Evolutionary conservation across 2,329 filamentous ascomycete genomes (phyloP), one percentile per base, ranked within the genome.

Genomic region (Fusarium sp.): DNA sequence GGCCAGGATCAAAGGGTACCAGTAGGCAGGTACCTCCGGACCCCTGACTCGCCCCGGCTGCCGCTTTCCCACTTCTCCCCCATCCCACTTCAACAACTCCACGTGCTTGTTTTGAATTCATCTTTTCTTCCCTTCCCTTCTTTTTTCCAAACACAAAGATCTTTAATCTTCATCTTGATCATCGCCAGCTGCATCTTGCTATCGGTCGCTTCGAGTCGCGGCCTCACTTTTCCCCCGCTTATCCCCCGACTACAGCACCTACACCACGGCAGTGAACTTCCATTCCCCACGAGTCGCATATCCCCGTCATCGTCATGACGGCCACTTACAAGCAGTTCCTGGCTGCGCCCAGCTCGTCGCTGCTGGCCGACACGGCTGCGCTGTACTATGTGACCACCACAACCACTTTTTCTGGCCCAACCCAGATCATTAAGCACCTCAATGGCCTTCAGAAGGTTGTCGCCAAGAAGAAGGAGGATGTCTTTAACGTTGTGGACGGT

Each of bases 381-480:
- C 85, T 95, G 76, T 91, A 96, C 87, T 99, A 98, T 86, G 92
- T 98, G 82, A 95, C 95, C 65, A 98, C 96, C 9, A 92, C 95
- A 14, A 95, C 92, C 37, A 90, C 90, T 73, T 87, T 97, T 80
- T 87, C 88, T 71, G 91, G 94, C 76, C 84, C 93, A 56, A 88
- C 91, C 61, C 90, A 94, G 56, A 95, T 99, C 82, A 86, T 96
- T 84, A 95, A 94, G 85, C 95, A 98, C 84, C 85, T 98, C 72
- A 87, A 86, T 78, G 88, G 88, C 40, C 89, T 95, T 81, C 88
- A 89, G 78, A 92, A 91, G 81, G 89, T 94, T 81, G 87, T 98
- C 80, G 93, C 92, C 84, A 97, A 95, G 88, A 95, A 94, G 85
- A 91, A 92, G 76, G 91, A 98, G 83, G 92, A 92, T 50, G 84